These are phyloP conservation scores for Diplodia scrobiculata DNA, from an alignment of 2,329 filamentous ascomycete genomes.

Conservation along the genomic window DNA sequence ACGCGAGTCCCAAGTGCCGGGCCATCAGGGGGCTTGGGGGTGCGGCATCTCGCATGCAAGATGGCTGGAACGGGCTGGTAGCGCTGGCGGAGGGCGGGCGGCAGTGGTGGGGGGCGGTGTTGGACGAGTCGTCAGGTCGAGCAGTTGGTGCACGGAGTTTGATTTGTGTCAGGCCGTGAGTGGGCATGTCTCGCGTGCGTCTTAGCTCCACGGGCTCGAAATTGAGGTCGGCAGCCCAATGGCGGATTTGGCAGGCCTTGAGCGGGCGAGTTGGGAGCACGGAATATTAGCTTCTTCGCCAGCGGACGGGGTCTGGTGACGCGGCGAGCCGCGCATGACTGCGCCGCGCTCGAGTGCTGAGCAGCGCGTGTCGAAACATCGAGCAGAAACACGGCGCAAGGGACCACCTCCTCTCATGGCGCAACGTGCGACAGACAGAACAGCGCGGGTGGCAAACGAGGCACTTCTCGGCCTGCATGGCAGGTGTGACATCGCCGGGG, in stretches of 20 bases:
- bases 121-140: neutral
- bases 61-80: conserved; percentile 15
- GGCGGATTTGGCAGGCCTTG: conserved; percentile 1
- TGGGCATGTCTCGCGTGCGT: conserved; percentile 24
- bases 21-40: neutral
- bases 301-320: conserved; percentile 13
- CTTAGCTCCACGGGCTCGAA: neutral
- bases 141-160: conserved; percentile 3
- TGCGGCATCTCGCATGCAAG: conserved; percentile 23
- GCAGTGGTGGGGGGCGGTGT: neutral
- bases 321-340: conserved; percentile 23
- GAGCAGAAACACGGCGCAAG: conserved; percentile 10
- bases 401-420: neutral
- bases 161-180: conserved; percentile 26
- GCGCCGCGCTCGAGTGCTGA: neutral
- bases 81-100: neutral
- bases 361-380: conserved; percentile 20
- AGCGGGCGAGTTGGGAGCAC: conserved; percentile 9
- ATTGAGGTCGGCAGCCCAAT: conserved; percentile 7
- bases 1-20: conserved; percentile 11
- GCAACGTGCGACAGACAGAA: no score
- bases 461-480: conserved; percentile 1
- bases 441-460: no score
- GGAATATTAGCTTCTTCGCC: conserved; percentile 2
- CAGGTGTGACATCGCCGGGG: conserved; percentile 11